phyloP scores from a whole-genome alignment of 2,329 filamentous ascomycete genomes.

The Falciphora oryzae region DNA sequence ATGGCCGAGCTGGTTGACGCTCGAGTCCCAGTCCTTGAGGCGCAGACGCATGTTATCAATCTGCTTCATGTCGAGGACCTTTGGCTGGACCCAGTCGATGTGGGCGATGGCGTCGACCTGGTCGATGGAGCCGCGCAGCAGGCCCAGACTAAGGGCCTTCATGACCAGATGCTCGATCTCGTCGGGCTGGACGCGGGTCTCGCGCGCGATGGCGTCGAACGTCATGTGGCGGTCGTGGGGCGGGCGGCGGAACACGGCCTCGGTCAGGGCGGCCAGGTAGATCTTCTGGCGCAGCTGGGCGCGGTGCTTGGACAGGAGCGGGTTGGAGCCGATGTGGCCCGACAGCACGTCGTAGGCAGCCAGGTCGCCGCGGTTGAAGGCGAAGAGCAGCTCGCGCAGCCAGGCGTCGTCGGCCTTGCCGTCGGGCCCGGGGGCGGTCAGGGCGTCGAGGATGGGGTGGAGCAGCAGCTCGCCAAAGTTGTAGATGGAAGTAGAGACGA shows the following conservation, averaged over 20 bases:
- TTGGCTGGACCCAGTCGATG: conserved; percentile 98
- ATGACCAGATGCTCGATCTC: conserved; percentile 98
- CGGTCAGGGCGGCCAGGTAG: conserved; percentile 89
- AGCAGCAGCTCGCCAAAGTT: conserved; percentile 99
- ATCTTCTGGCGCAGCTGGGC: conserved; percentile 95
- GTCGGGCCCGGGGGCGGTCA: conserved; percentile 32
- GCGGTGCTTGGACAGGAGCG: conserved; percentile 71
- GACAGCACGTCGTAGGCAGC: conserved; percentile 78
- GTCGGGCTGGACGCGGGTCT: conserved; percentile 85
- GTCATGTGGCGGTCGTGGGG: conserved; percentile 94
- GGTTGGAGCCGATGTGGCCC: conserved; percentile 73
- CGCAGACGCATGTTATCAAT: conserved; percentile 87
- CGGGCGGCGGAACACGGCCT: conserved; percentile 91
- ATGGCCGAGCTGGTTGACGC: conserved; percentile 91
- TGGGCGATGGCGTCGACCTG: conserved; percentile 91
- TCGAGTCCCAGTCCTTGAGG: conserved; percentile 90
- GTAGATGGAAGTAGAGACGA: conserved; percentile 94
- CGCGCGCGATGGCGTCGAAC: conserved; percentile 78
- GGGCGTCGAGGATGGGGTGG: conserved; percentile 87
- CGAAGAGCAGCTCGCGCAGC: conserved; percentile 93
- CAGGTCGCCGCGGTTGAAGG: conserved; percentile 94
- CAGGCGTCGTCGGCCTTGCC: conserved; percentile 62
- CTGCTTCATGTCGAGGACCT: conserved; percentile 92
- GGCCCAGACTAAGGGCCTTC: conserved; percentile 93
- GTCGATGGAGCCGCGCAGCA: conserved; percentile 88